phyloP scores from a whole-genome alignment of 306 rosid genomes.

The Elaeagnus macrophylla region DNA sequence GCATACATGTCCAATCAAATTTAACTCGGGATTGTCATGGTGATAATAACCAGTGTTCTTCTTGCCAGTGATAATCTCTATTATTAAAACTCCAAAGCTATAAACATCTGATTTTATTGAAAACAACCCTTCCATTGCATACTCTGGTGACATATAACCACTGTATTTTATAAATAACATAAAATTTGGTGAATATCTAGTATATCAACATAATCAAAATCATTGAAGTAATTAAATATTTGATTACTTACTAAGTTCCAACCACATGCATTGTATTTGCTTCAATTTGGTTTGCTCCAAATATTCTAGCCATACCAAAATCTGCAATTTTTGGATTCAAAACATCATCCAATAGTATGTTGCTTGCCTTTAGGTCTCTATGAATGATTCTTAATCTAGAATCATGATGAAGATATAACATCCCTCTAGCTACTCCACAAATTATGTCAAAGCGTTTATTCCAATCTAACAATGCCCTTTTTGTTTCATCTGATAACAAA shows the following conservation, averaged over 20 bases:
- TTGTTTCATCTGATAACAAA: constrained; percentile 21
- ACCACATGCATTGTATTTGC: constrained; percentile 42
- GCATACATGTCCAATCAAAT: constrained; percentile 59
- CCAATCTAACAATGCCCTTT: constrained; percentile 33
- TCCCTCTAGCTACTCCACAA: constrained; percentile 37
- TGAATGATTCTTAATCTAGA: constrained; percentile 53
- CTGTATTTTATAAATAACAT: constrained; percentile 7
- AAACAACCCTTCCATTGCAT: constrained; percentile 54
- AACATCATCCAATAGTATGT: constrained; percentile 35
- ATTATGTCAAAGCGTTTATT: constrained; percentile 31
- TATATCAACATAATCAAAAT: neutral
- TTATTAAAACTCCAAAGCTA: constrained; percentile 45
- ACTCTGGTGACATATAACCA: constrained; percentile 64
- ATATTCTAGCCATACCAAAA: constrained; percentile 69
- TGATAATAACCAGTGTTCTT: constrained; percentile 34
- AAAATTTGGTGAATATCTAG: neutral
- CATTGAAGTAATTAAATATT: neutral
- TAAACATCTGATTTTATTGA: constrained; percentile 44
- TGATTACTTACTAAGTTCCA: constrained; percentile 54
- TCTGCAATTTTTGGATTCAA: constrained; percentile 61
- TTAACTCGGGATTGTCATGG: constrained; percentile 20
- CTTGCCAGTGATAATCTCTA: constrained; percentile 54
- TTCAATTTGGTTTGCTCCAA: constrained; percentile 42
- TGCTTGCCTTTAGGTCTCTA: constrained; percentile 53
- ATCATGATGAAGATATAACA: constrained; percentile 58